Evolutionary conservation across 805 yeast species (phyloP), one percentile per base, ranked within the genome.

Genomic region (Ogataea nitratoaversa): DNA sequence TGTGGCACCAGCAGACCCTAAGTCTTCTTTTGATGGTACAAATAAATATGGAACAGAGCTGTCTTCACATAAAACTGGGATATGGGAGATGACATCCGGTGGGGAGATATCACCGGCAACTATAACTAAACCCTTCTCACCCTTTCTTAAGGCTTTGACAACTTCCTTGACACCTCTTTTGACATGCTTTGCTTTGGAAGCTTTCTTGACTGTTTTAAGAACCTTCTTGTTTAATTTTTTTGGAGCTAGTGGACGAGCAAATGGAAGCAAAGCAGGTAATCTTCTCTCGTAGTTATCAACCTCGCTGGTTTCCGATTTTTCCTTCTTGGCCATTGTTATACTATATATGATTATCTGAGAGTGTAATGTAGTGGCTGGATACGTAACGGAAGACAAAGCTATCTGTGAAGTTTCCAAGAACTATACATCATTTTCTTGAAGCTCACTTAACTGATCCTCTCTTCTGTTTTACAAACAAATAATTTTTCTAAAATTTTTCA

Each of bases 131-230:
- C 99, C 99, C 68, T 93, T 93, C 65, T 90, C 98, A 52, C 98
- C 98, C 68, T 93, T 93, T 73, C 99, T 82, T 49, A 93, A 76
- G 18, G 98, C 93, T 71, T 93, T 93, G 56, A 91, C 98, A 28
- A 93, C 99, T 70, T 93, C 99, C 68, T 93, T 93, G 42, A 93
- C 98, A 64, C 99, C 99, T 70, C 99, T 80, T 70, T 89, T 91
- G 54, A 93, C 96, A 66, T 91, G 96, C 71, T 93, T 93, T 49
- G 96, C 95, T 71, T 93, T 93, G 39, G 98, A 89, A 8, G 99
- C 98, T 66, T 88, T 91, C 76, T 93, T 93, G 49, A 93, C 95
- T 33, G 96, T 87, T 71, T 93, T 93, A 60, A 95, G 76, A 14
- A 91, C 83, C 68, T 91, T 93, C 70, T 93, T 93, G 73, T 93